Base-by-base conservation (phyloP, 2,329 filamentous ascomycete genomes). In the Cryphonectria nitschkei region DNA sequence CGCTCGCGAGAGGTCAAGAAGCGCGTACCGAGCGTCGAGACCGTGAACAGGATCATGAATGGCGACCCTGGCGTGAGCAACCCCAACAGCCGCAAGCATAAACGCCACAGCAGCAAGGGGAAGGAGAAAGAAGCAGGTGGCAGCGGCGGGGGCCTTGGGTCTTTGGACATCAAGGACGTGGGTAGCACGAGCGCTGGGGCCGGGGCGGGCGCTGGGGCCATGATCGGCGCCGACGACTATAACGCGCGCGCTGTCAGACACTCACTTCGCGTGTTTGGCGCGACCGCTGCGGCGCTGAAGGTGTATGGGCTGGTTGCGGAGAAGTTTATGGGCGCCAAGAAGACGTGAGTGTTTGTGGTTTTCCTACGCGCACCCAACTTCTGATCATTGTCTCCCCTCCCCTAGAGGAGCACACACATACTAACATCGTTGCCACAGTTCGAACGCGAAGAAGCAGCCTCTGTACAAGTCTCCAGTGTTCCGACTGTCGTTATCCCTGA, bases 401-500 rank as follows among this genome's bases (percentile, higher is more conserved):
- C 34, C 70, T 54, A 37, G 83, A 81, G 56, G 3, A 52, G 72
- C 79, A 77, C 5, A 52, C 34, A 34, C 5, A 52, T 6, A 34
- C 60, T 46, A 46, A 68, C 69, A 61, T 26, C 19, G 13, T 65
- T 43, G 2, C 62, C 54, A 19, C 50, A 74, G 56, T 19, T 63
- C 60, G 34, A 74, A 78, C 61, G 60, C 76, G 69, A 79, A 85
- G 75, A 88, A 86, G 75, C 81, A 86, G 58, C 84, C 88, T 0
- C 82, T 89, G 22, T 86, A 88, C 81, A 88, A 87, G 73, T 93
- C 91, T 0, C 85, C 90, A 0, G 92, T 92, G 34, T 84, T 96
- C 66, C 89, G 94, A 69, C 85, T 97, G 13, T 95, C 94, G 0
- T 84, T 95, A 11, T 96, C 94, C 0, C 86, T 98, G 19, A 95